Conservation (phyloP, 179 eudicot species). For the Vitellaria paradoxa region DNA sequence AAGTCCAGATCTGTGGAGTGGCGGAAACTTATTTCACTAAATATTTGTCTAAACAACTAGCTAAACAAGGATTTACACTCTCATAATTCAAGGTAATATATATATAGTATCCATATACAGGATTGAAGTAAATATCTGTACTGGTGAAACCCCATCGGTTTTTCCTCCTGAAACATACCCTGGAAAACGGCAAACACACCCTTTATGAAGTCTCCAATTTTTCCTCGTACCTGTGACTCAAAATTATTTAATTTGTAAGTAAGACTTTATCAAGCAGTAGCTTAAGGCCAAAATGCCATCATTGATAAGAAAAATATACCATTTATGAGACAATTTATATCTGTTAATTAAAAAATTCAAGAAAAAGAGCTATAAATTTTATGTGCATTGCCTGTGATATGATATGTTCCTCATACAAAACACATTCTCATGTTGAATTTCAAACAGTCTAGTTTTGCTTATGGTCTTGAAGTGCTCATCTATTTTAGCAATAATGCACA, state of each 20-base stretch:
- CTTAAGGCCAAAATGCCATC: neutral
- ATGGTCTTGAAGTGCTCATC: neutral
- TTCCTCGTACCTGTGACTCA: neutral
- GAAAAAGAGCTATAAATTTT: neutral
- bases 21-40: neutral
- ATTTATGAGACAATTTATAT: neutral
- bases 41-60: neutral
- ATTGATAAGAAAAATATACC: neutral
- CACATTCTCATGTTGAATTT: neutral
- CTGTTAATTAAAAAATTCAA: too few species aligned
- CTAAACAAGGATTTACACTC: neutral
- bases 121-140: neutral
- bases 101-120: neutral
- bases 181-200: conserved; percentile 46
- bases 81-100: neutral
- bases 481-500: neutral
- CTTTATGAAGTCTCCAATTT: neutral
- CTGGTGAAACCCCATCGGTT: neutral
- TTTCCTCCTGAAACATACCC: conserved; percentile 32
- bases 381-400: neutral
- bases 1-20: conserved; percentile 49
- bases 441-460: neutral
- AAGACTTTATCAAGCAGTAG: neutral
- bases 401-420: neutral
- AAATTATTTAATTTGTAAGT: neutral